Evolutionary conservation across 2,329 filamentous ascomycete genomes (phyloP).

Genomic region (Pseudogymnoascus sp.): DNA sequence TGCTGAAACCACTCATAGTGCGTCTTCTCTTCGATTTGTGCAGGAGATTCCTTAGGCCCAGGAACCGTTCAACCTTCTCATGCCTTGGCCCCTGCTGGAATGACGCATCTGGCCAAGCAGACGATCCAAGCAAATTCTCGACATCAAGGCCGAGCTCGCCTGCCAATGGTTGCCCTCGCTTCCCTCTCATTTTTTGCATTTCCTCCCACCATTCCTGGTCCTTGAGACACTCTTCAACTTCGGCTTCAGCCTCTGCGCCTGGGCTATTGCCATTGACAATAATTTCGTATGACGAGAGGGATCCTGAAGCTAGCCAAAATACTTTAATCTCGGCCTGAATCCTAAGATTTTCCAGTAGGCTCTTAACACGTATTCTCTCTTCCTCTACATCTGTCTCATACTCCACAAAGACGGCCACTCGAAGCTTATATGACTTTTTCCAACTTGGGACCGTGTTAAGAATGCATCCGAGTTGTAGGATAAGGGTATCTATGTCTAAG

Average conservation of each 20-base stretch:
- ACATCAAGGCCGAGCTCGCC: constrained; percentile 39
- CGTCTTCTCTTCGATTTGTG: constrained; percentile 43
- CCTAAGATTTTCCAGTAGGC: constrained; percentile 69
- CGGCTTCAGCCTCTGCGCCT: constrained; percentile 46
- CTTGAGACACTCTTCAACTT: constrained; percentile 59
- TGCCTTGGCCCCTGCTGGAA: constrained; percentile 43
- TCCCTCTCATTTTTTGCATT: constrained; percentile 48
- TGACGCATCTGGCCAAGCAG: constrained; percentile 44
- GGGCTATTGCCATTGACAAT: constrained; percentile 64
- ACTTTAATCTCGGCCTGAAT: constrained; percentile 75
- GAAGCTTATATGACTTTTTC: constrained; percentile 64
- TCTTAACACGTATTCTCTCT: constrained; percentile 63
- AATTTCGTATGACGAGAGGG: constrained; percentile 64
- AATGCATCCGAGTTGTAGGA: constrained; percentile 79
- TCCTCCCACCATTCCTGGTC: constrained; percentile 80
- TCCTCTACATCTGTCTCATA: constrained; percentile 79
- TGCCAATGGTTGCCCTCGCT: constrained; percentile 22
- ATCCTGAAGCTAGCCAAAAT: constrained; percentile 71
- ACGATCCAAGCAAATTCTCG: constrained; percentile 34
- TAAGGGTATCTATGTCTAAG: constrained; percentile 54
- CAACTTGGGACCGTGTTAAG: constrained; percentile 73
- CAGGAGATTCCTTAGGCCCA: constrained; percentile 55
- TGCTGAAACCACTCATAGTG: constrained; percentile 28
- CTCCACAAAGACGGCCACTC: constrained; percentile 81
- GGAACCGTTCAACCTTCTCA: constrained; percentile 38